These are phyloP conservation scores for Jatropha curcas DNA, from an alignment of 345 rosid genomes.

Conservation along the genomic window DNA sequence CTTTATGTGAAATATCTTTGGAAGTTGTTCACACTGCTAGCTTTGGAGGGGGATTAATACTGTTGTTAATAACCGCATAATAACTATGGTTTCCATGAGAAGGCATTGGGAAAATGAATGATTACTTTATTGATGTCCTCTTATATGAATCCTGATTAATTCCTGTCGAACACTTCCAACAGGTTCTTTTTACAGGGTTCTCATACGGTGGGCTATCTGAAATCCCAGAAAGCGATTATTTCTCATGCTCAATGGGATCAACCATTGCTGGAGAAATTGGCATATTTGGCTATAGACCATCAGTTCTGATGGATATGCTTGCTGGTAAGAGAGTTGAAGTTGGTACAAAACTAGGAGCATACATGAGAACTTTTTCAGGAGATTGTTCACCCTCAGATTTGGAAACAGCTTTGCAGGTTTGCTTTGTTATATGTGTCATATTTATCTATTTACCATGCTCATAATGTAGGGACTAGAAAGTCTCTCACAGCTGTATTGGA, in stretches of 20 bases:
- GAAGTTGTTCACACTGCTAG: neutral
- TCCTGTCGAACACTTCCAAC: conserved; percentile 21
- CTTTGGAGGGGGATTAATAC: neutral
- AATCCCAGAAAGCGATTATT: conserved; percentile 71
- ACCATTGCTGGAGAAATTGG: conserved; percentile 92
- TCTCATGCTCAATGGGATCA: conserved; percentile 86
- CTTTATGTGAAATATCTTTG: neutral
- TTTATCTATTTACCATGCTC: neutral
- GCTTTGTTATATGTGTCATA: conserved; percentile 13
- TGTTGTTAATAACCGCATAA: neutral
- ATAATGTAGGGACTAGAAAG: neutral
- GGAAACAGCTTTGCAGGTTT: conserved; percentile 95
- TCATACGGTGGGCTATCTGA: conserved; percentile 95
- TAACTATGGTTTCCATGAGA: neutral
- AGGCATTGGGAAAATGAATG: neutral
- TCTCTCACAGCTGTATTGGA: neutral
- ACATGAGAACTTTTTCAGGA: conserved; percentile 80
- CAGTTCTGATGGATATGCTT: conserved; percentile 85
- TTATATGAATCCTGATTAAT: neutral
- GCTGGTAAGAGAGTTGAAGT: conserved; percentile 98
- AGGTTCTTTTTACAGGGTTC: conserved; percentile 91
- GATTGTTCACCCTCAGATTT: conserved; percentile 87
- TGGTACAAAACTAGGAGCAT: conserved; percentile 70
- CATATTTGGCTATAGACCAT: conserved; percentile 82
- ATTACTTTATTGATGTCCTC: neutral